phyloP scores from a whole-genome alignment of 371 early-diverging fungal genomes.

The Mucor racemosus region DNA sequence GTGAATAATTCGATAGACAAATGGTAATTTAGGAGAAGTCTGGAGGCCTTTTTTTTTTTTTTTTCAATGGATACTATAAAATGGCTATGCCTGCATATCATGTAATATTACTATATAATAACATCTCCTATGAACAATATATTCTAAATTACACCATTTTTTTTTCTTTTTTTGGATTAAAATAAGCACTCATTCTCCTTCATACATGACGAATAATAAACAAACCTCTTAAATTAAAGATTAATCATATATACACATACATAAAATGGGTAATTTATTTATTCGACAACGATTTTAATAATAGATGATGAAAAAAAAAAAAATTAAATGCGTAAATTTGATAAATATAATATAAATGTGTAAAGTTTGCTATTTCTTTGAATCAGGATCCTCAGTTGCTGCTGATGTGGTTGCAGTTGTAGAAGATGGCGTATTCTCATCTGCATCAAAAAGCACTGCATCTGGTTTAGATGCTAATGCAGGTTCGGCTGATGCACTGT shows the following conservation, averaged over 20 bases:
- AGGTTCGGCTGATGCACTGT: conserved; percentile 9
- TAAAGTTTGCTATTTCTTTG: background rate
- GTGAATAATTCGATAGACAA: too few relatives aligned
- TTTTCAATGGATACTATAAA: background rate
- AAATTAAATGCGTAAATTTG: background rate
- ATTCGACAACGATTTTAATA: background rate
- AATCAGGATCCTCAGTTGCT: background rate
- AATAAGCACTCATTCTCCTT: background rate
- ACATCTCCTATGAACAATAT: background rate
- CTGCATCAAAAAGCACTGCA: conserved; percentile 35
- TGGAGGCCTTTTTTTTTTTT: background rate
- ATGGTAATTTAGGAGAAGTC: background rate
- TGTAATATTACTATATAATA: too few relatives aligned
- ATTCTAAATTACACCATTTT: background rate
- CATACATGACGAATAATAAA: too few relatives aligned
- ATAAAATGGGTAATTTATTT: background rate
- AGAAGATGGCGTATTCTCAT: conserved; percentile 21
- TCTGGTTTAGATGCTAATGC: conserved; percentile 17
- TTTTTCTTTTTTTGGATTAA: background rate
- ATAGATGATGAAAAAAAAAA: background rate
- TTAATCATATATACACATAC: background rate
- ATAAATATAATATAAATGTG: background rate
- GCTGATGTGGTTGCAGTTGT: background rate
- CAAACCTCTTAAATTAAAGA: background rate
- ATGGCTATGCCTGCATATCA: too few relatives aligned